These are phyloP conservation scores for Dothidotthia symphoricarpi DNA, from an alignment of 2,329 filamentous ascomycete genomes.

Conservation along the genomic window DNA sequence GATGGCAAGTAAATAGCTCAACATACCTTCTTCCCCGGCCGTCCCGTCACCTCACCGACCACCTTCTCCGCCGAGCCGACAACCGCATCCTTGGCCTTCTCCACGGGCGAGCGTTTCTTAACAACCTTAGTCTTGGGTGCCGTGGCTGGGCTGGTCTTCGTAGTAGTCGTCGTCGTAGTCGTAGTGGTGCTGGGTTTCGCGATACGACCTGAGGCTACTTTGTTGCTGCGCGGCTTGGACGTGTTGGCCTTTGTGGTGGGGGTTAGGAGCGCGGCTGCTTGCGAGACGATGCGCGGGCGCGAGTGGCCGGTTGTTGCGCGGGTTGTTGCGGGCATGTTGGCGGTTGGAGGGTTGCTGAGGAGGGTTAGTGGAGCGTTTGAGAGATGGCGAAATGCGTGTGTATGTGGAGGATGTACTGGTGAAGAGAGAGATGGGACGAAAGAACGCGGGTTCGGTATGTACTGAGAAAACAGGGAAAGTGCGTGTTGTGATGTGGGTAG, in stretches of 20 bases:
- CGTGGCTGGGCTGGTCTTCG: conserved; percentile 8
- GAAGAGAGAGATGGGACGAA: neutral
- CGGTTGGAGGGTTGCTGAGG: neutral
- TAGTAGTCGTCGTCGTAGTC: conserved; percentile 7
- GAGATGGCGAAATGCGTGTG: neutral
- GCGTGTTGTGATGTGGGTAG: too few relatives aligned
- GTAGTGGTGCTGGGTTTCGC: conserved; percentile 23
- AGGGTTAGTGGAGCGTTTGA: neutral
- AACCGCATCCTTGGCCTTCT: conserved; percentile 29
- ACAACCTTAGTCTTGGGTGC: conserved; percentile 20
- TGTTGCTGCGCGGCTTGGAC: conserved; percentile 37
- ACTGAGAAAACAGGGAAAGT: too few relatives aligned
- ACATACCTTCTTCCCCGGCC: conserved; percentile 34
- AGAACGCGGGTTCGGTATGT: too few relatives aligned
- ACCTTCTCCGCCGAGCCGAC: conserved; percentile 25
- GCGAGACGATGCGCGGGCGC: conserved; percentile 53
- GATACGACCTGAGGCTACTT: conserved; percentile 33
- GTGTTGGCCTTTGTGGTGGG: conserved; percentile 43
- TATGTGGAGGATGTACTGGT: neutral
- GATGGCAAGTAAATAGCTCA: too few relatives aligned
- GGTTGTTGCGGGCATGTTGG: conserved; percentile 8
- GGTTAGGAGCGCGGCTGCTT: conserved; percentile 47
- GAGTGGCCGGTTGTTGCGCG: conserved; percentile 32
- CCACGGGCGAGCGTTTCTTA: conserved; percentile 28
- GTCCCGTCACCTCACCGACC: conserved; percentile 22